Evolutionary conservation across 257 asterid species (phyloP).

Genomic region (Solanum piurae): DNA sequence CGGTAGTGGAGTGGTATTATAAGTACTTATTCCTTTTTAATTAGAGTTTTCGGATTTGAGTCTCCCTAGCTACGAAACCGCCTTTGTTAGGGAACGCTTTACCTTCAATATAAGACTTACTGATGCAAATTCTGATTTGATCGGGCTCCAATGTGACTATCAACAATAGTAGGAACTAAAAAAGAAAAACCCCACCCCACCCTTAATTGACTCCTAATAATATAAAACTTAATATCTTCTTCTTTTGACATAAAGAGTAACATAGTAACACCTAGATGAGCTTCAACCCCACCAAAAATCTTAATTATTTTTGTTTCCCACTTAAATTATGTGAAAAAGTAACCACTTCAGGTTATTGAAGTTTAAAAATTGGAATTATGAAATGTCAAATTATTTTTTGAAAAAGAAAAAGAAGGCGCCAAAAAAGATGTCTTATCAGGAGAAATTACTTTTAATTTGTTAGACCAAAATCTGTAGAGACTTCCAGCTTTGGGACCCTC

Average conservation of each 20-base stretch:
- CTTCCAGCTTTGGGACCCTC: background rate
- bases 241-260: background rate
- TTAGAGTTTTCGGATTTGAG: no score
- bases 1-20: accelerated
- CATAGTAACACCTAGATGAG: background rate
- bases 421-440: background rate
- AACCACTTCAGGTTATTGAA: background rate
- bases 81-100: no score
- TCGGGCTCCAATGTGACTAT: accelerated
- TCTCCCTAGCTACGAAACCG: accelerated
- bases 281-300: background rate
- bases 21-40: no score
- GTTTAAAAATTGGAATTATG: background rate
- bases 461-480: background rate
- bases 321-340: background rate
- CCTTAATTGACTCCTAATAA: background rate
- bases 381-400: background rate
- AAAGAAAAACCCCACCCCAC: no score
- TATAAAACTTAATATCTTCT: background rate
- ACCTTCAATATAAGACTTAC: no score
- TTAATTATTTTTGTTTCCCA: background rate
- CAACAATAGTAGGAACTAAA: no score
- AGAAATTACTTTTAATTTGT: background rate
- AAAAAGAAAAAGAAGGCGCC: background rate
- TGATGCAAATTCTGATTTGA: background rate